A percentile compares a stretch with the other conserved stretches of the same genome.
These are phyloP conservation scores for Ammopiptanthus mongolicus DNA, from an alignment of 306 rosid species.

Conservation along the genomic window DNA sequence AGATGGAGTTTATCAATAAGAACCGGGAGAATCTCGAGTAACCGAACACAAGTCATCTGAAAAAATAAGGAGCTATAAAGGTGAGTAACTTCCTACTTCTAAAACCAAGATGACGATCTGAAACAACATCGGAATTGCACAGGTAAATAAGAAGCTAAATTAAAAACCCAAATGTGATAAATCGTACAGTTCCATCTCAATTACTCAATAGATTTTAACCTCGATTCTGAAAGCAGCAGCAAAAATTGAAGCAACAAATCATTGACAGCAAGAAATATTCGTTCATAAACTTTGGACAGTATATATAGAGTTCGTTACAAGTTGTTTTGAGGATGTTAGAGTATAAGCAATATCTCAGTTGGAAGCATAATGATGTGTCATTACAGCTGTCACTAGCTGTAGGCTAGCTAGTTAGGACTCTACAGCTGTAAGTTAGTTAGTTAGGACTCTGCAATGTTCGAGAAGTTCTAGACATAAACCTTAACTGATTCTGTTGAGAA, in stretches of 20 bases:
- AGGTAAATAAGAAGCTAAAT: slow-evolving; percentile 1
- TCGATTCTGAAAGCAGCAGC: not conserved
- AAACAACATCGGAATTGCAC: slow-evolving; percentile 8
- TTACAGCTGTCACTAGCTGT: not conserved
- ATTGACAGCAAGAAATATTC: not conserved
- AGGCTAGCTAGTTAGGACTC: no score
- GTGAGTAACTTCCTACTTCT: slow-evolving; percentile 29
- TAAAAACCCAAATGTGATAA: slow-evolving; percentile 6
- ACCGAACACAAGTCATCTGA: slow-evolving; percentile 96
- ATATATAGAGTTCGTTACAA: not conserved
- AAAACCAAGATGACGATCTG: slow-evolving; percentile 14
- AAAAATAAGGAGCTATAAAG: slow-evolving; percentile 32
- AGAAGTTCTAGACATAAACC: not conserved
- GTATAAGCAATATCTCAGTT: not conserved
- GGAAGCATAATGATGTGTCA: not conserved
- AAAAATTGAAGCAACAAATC: slow-evolving; percentile 4
- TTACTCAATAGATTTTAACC: not conserved
- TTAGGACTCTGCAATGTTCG: not conserved
- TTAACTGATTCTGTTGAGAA: not conserved
- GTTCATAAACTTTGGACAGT: not conserved
- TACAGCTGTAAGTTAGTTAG: no score
- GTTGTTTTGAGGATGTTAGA: not conserved
- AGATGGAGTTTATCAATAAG: slow-evolving; percentile 49
- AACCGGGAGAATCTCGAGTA: slow-evolving; percentile 86
- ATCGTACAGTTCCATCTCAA: not conserved